A percentile compares a stretch with the other conserved stretches of the same genome.
These are phyloP conservation scores for Sclerotinia trifoliorum DNA, from an alignment of 2,329 filamentous ascomycete species.

Conservation along the genomic window DNA sequence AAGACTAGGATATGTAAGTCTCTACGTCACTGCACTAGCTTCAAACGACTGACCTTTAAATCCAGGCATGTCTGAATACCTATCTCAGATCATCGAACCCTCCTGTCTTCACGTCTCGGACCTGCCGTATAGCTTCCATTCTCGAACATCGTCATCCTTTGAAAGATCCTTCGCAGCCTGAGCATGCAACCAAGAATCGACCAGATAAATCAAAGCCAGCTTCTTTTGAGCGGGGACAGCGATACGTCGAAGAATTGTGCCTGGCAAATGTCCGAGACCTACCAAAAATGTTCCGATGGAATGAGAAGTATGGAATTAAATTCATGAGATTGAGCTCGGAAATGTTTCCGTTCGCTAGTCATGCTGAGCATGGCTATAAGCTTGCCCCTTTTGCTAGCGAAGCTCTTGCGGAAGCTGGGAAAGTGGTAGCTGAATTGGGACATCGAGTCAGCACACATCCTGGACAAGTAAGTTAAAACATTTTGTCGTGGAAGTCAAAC, in stretches of 20 bases:
- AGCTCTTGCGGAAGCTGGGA: conserved; percentile 72
- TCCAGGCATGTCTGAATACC: conserved; percentile 82
- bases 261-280: conserved; percentile 82
- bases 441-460: conserved; percentile 90
- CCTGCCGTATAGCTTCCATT: conserved; percentile 87
- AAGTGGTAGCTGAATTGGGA: conserved; percentile 71
- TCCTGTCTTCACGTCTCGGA: conserved; percentile 85
- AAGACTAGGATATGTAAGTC: conserved; percentile 76
- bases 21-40: not conserved
- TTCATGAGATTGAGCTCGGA: conserved; percentile 92
- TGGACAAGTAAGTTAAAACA: conserved; percentile 54
- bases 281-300: conserved; percentile 85
- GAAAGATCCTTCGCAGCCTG: conserved; percentile 69
- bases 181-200: conserved; percentile 81
- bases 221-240: conserved; percentile 63
- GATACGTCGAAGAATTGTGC: conserved; percentile 74
- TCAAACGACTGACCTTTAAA: conserved; percentile 14
- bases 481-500: not conserved
- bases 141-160: conserved; percentile 84
- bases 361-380: conserved; percentile 81
- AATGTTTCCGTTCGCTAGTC: conserved; percentile 96
- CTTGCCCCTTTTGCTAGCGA: conserved; percentile 80
- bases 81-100: conserved; percentile 80
- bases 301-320: conserved; percentile 85
- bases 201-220: conserved; percentile 72